Evolutionary conservation across 2,329 filamentous ascomycete genomes (phyloP).

Genomic region (Torrubiellomyces zombiae): DNA sequence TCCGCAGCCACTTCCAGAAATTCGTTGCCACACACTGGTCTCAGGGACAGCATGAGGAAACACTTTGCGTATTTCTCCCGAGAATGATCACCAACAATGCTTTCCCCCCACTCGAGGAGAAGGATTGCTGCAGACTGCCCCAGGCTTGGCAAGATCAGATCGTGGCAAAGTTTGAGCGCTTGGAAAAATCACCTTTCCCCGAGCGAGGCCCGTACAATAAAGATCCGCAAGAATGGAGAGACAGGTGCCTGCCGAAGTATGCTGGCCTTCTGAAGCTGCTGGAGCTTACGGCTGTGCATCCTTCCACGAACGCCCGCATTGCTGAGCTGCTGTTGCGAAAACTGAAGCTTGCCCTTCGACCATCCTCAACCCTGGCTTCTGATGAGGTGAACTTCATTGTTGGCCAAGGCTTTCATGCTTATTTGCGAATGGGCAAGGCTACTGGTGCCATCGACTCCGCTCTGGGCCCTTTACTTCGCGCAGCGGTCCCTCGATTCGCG

Average conservation of each 20-base stretch:
- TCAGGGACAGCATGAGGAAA: conserved; percentile 44
- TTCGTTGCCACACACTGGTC: conserved; percentile 66
- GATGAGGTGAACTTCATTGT: conserved; percentile 57
- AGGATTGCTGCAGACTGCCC: conserved; percentile 39
- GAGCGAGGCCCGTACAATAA: conserved; percentile 46
- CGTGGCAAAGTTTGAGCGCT: conserved; percentile 47
- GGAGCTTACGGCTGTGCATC: conserved; percentile 43
- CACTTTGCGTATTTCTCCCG: conserved; percentile 52
- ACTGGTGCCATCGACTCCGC: conserved; percentile 39
- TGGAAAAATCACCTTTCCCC: conserved; percentile 48
- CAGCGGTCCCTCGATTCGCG: conserved; percentile 49
- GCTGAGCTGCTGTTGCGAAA: conserved; percentile 49
- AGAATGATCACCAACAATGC: conserved; percentile 40
- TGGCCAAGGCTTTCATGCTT: conserved; percentile 58
- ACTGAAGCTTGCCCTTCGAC: conserved; percentile 45
- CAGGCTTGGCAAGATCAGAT: conserved; percentile 61
- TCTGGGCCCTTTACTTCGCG: conserved; percentile 49
- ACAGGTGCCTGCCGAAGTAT: conserved; percentile 49
- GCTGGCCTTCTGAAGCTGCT: conserved; percentile 49
- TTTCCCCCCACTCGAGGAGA: conserved; percentile 34
- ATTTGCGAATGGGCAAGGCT: conserved; percentile 47
- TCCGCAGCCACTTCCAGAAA: conserved; percentile 67
- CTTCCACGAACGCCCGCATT: conserved; percentile 49
- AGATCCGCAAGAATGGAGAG: conserved; percentile 43
- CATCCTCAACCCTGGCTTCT: conserved; percentile 39